phyloP scores from a whole-genome alignment of 2,329 filamentous ascomycete genomes.

The Paraconiothyrium sp. region DNA sequence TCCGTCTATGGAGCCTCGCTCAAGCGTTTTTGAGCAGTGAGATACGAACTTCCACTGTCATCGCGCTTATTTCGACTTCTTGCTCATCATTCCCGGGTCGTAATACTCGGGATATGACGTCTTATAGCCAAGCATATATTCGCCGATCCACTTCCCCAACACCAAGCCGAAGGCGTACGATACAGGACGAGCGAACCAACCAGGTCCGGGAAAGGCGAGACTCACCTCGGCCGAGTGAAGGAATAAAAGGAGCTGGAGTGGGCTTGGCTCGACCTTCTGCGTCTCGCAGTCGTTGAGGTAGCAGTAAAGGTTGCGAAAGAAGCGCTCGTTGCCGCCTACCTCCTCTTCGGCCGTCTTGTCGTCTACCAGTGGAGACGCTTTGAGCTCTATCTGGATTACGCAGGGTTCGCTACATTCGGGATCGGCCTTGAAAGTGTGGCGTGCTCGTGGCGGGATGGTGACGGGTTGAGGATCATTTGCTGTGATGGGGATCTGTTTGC shows the following conservation, averaged over 20 bases:
- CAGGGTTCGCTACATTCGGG: neutral
- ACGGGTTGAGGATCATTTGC: neutral
- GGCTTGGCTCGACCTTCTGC: slow-evolving; percentile 1
- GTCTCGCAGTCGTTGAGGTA: slow-evolving; percentile 6
- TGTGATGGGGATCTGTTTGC: neutral
- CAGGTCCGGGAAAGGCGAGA: slow-evolving; percentile 1
- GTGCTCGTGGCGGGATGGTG: slow-evolving; percentile 5
- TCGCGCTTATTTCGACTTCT: neutral
- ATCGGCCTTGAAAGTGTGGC: slow-evolving; percentile 8
- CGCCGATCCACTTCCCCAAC: slow-evolving; percentile 1
- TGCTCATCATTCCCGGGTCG: neutral
- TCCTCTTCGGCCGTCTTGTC: neutral
- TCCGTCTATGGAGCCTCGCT: too few relatives aligned
- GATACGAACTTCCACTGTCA: too few relatives aligned
- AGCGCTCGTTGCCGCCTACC: slow-evolving; percentile 5
- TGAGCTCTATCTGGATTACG: neutral
- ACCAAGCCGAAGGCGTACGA: slow-evolving; percentile 1
- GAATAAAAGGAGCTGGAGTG: neutral
- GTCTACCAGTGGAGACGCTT: neutral
- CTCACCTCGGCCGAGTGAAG: slow-evolving; percentile 5
- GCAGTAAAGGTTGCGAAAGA: slow-evolving; percentile 10
- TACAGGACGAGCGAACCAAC: neutral
- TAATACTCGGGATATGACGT: slow-evolving; percentile 5
- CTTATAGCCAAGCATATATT: neutral
- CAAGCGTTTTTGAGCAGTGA: too few relatives aligned